phyloP scores from a whole-genome alignment of 2,329 filamentous ascomycete species.

The Fonsecaea multimorphosa region DNA sequence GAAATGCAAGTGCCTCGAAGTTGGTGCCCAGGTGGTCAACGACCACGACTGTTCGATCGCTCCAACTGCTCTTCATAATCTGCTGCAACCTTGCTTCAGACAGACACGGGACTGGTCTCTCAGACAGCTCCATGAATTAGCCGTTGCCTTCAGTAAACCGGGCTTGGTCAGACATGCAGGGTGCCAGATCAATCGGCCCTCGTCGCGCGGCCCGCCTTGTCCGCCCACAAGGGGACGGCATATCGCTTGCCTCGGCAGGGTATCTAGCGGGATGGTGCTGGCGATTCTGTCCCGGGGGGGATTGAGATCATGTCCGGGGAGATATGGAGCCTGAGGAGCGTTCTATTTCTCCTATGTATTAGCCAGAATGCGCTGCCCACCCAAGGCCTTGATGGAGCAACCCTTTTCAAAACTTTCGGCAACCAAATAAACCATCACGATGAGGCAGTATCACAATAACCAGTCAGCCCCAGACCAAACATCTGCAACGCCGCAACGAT shows the following conservation, averaged over 20 bases:
- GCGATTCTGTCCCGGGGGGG: not conserved
- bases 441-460: slow-evolving; percentile 1
- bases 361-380: not conserved
- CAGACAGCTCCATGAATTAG: not conserved
- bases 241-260: not conserved
- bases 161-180: not conserved
- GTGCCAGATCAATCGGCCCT: not conserved
- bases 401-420: not conserved
- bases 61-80: not conserved
- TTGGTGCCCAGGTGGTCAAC: not conserved
- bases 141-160: not conserved
- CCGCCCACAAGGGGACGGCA: not conserved
- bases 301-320: not conserved
- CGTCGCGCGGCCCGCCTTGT: not conserved
- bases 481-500: slow-evolving; percentile 11
- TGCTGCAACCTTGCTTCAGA: not conserved
- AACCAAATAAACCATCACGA: not conserved
- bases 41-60: not conserved
- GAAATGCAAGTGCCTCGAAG: not conserved
- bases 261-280: not conserved
- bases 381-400: not conserved
- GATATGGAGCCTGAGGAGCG: not conserved
- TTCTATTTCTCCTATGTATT: not conserved
- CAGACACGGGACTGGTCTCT: not conserved
- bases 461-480: not conserved